These are phyloP conservation scores for Penicillium malachiteum DNA, from an alignment of 495 filamentous ascomycete genomes.

Conservation along the genomic window DNA sequence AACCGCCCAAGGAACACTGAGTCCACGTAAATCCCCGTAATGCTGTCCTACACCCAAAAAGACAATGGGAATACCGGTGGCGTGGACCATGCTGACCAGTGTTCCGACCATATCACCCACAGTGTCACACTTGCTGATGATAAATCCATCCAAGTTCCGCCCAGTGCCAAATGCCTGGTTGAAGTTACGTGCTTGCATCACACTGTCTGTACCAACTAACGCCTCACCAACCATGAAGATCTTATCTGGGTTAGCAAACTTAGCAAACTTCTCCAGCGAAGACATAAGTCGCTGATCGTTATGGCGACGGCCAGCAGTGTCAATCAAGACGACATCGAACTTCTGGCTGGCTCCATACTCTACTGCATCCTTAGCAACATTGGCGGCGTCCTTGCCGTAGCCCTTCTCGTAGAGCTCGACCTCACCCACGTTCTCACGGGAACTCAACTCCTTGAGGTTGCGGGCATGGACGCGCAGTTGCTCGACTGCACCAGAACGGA, in stretches of 20 bases:
- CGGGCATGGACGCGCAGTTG: conserved; percentile 92
- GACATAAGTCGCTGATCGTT: conserved; percentile 96
- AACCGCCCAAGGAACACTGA: conserved; percentile 91
- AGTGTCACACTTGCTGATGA: conserved; percentile 97
- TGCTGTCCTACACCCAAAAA: conserved; percentile 96
- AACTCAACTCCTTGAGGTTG: conserved; percentile 81
- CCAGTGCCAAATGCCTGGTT: conserved; percentile 85
- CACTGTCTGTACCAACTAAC: conserved; percentile 89
- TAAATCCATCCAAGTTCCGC: conserved; percentile 85
- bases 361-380: conserved; percentile 92
- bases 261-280: conserved; percentile 92
- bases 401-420: conserved; percentile 95
- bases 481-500: conserved; percentile 95
- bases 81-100: conserved; percentile 95
- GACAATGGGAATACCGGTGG: conserved; percentile 90
- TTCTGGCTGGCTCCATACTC: conserved; percentile 67
- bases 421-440: conserved; percentile 71
- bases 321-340: conserved; percentile 93
- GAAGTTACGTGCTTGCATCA: conserved; percentile 94
- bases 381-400: conserved; percentile 95
- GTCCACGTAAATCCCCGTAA: conserved; percentile 89
- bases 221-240: conserved; percentile 99
- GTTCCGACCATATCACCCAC: conserved; percentile 99
- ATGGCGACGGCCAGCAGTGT: conserved; percentile 91
- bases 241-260: conserved; percentile 93